Conservation (phyloP, 2,329 filamentous ascomycete genomes). For the Stagonosporopsis rhizophila region DNA sequence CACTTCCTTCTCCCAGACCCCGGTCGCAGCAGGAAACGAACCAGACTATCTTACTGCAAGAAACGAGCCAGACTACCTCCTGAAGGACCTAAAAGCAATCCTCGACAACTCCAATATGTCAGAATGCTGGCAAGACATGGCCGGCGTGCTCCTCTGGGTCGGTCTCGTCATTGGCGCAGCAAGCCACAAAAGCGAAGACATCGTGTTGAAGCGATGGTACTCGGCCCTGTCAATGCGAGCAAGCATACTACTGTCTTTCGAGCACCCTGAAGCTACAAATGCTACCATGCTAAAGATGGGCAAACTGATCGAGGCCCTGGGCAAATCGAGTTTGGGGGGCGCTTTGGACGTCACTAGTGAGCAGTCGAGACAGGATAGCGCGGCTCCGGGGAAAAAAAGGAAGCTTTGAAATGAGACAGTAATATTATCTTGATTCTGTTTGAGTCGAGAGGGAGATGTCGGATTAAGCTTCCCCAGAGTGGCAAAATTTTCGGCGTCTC, state of each 20-base stretch:
- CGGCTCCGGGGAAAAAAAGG: constrained; percentile 24
- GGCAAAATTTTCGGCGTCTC: constrained; percentile 23
- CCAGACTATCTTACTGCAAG: constrained; percentile 19
- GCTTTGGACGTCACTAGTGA: neutral
- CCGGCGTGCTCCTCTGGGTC: constrained; percentile 49
- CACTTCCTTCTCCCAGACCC: neutral
- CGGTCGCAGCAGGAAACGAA: neutral
- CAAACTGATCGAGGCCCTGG: constrained; percentile 30
- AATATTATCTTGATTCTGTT: neutral
- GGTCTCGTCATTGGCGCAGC: constrained; percentile 44
- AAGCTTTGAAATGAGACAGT: constrained; percentile 4
- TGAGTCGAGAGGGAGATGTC: constrained; percentile 17
- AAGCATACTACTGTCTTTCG: constrained; percentile 45
- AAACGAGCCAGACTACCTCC: constrained; percentile 22
- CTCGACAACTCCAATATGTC: constrained; percentile 43
- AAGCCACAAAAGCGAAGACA: constrained; percentile 31
- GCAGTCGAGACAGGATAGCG: neutral
- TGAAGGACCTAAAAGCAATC: constrained; percentile 31
- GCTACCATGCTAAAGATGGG: constrained; percentile 38
- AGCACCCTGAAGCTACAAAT: constrained; percentile 44
- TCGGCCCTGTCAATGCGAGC: constrained; percentile 42
- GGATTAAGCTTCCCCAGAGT: constrained; percentile 25
- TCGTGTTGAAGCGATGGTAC: constrained; percentile 39
- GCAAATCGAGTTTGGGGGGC: neutral
- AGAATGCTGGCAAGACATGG: constrained; percentile 47